Conservation (phyloP, 768 basidiomycete genomes). For the Cantharellus anzutake region DNA sequence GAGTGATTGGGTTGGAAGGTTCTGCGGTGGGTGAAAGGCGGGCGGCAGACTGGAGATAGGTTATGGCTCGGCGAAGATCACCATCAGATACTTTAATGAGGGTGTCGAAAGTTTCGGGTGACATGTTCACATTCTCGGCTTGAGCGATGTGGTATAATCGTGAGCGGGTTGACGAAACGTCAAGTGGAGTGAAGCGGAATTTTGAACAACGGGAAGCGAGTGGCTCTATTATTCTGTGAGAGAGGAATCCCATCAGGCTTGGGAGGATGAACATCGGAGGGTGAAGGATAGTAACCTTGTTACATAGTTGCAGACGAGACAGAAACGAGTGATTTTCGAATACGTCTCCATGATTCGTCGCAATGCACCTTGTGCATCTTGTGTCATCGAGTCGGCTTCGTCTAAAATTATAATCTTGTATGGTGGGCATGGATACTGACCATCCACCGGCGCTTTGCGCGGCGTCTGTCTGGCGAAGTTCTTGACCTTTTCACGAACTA, state of each 20-base stretch:
- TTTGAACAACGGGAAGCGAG: slow-evolving; percentile 98
- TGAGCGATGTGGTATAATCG: slow-evolving; percentile 67
- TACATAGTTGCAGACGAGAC: slow-evolving; percentile 97
- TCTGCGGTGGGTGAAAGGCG: slow-evolving; percentile 71
- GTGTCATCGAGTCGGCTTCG: slow-evolving; percentile 99
- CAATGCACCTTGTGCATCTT: slow-evolving; percentile 93
- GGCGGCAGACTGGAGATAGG: slow-evolving; percentile 90
- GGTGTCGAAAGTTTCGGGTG: slow-evolving; percentile 29
- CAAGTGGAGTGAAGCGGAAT: slow-evolving; percentile 92
- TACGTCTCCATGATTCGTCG: slow-evolving; percentile 99
- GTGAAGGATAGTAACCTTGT: slow-evolving; percentile 44
- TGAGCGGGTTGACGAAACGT: slow-evolving; percentile 48
- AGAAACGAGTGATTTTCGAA: slow-evolving; percentile 90
- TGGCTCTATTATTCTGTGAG: slow-evolving; percentile 83
- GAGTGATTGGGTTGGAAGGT: slow-evolving; percentile 48
- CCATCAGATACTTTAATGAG: slow-evolving; percentile 72
- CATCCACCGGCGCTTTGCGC: slow-evolving; percentile 68
- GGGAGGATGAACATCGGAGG: background rate
- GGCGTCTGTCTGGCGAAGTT: slow-evolving; percentile 89
- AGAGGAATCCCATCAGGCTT: background rate
- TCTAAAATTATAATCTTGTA: slow-evolving; percentile 98
- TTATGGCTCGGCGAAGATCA: slow-evolving; percentile 91
- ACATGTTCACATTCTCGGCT: slow-evolving; percentile 45
- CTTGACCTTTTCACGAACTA: slow-evolving; percentile 98
- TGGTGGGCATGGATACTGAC: slow-evolving; percentile 85